Evolutionary conservation across 140 eudicot genomes (phyloP).

Genomic region (Anethum foeniculum): DNA sequence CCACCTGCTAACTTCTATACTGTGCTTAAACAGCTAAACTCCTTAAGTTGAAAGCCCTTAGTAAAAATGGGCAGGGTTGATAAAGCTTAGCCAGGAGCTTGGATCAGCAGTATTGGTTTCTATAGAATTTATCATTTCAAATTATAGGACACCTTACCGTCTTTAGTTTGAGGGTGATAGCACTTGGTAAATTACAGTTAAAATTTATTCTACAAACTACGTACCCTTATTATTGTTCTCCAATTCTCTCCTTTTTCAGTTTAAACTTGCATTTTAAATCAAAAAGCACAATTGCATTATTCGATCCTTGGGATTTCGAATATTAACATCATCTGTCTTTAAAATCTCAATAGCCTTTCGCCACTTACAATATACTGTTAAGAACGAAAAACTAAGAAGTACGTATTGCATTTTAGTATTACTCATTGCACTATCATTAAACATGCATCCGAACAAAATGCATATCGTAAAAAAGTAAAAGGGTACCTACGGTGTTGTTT

Average conservation of each 20-base stretch:
- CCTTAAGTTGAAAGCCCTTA: neutral
- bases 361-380: neutral
- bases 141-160: neutral
- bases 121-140: neutral
- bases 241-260: neutral
- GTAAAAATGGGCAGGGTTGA: neutral
- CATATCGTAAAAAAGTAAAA: neutral
- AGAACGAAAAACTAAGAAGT: neutral
- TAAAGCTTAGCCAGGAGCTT: neutral
- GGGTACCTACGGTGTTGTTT: slow-evolving; percentile 36
- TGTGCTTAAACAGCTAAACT: neutral
- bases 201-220: neutral
- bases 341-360: neutral
- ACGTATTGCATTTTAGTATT: neutral
- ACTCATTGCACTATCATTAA: neutral
- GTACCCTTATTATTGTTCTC: neutral
- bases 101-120: neutral
- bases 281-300: neutral
- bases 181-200: neutral
- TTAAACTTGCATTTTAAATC: neutral
- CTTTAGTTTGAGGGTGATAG: neutral
- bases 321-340: neutral
- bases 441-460: neutral
- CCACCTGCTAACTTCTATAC: neutral
- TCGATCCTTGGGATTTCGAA: neutral